phyloP scores from a whole-genome alignment of 192 early-diverging fungal genomes.

The Ramicandelaber brevisporus region DNA sequence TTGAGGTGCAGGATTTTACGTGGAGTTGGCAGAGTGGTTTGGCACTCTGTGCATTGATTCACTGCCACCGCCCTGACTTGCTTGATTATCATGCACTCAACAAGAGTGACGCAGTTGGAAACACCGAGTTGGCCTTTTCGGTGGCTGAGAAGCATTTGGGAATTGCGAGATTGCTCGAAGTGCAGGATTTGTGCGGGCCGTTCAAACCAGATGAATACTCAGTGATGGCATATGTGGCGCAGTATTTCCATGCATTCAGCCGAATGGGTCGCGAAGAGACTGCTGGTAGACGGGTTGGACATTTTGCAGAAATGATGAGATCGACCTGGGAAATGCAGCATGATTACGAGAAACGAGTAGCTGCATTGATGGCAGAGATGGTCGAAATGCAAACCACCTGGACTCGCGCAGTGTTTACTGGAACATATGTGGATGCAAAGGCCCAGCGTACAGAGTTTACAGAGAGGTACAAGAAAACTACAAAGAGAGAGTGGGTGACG shows the following conservation, averaged over 20 bases:
- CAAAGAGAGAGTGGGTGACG: constrained; percentile 67
- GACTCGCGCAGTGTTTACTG: constrained; percentile 29
- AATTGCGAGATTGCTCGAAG: constrained; percentile 83
- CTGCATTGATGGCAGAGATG: constrained; percentile 41
- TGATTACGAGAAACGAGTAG: constrained; percentile 74
- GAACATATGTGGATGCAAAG: constrained; percentile 52
- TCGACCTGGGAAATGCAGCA: constrained; percentile 82
- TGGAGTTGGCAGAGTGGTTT: constrained; percentile 84
- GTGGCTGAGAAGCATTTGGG: constrained; percentile 72
- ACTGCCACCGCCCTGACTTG: constrained; percentile 87
- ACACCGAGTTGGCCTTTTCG: constrained; percentile 83
- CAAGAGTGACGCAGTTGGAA: constrained; percentile 55
- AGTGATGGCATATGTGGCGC: constrained; percentile 93
- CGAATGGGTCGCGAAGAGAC: constrained; percentile 53
- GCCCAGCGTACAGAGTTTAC: constrained; percentile 44
- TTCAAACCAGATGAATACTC: constrained; percentile 87
- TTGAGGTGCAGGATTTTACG: constrained; percentile 74
- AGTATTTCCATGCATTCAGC: constrained; percentile 96
- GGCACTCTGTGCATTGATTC: constrained; percentile 91
- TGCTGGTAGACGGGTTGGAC: constrained; percentile 77
- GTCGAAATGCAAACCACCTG: constrained; percentile 33
- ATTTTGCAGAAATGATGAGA: constrained; percentile 70
- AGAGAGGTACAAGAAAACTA: constrained; percentile 54
- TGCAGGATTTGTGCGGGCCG: constrained; percentile 86
- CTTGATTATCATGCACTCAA: constrained; percentile 70